These are phyloP conservation scores for Atkinsonella texensis DNA, from an alignment of 2,329 filamentous ascomycete genomes.

Conservation along the genomic window DNA sequence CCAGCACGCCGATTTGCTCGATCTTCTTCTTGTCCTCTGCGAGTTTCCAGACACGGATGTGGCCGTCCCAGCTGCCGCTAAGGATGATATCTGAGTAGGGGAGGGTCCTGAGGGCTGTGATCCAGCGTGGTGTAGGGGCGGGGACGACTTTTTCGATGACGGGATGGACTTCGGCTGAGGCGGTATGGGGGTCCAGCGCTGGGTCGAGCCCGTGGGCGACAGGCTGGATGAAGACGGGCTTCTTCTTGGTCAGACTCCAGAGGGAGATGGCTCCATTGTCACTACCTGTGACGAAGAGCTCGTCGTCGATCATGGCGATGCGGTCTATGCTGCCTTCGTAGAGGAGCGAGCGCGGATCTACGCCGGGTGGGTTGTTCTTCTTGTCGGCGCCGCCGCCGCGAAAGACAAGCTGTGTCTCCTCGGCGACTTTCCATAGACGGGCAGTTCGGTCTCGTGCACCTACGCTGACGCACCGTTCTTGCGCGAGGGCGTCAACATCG, in stretches of 20 bases:
- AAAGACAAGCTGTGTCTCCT: conserved; percentile 93
- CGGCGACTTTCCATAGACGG: conserved; percentile 87
- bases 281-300: conserved; percentile 82
- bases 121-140: conserved; percentile 65
- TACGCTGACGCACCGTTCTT: conserved; percentile 83
- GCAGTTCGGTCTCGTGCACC: conserved; percentile 86
- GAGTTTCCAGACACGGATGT: conserved; percentile 73
- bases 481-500: conserved; percentile 68
- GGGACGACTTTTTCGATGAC: conserved; percentile 43
- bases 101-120: conserved; percentile 76
- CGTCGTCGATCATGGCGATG: conserved; percentile 78
- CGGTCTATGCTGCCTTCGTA: conserved; percentile 81
- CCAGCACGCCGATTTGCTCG: conserved; percentile 58
- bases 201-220: conserved; percentile 79
- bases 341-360: conserved; percentile 42
- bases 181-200: conserved; percentile 51
- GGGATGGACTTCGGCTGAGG: conserved; percentile 60
- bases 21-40: conserved; percentile 72
- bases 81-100: conserved; percentile 86
- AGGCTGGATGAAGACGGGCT: conserved; percentile 69
- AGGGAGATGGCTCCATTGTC: conserved; percentile 81
- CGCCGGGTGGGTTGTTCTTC: conserved; percentile 32
- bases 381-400: conserved; percentile 62
- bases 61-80: conserved; percentile 85
- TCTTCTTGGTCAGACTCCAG: conserved; percentile 91